phyloP scores from a whole-genome alignment of 106 monocot species.

The Phalaenopsis equestris region DNA sequence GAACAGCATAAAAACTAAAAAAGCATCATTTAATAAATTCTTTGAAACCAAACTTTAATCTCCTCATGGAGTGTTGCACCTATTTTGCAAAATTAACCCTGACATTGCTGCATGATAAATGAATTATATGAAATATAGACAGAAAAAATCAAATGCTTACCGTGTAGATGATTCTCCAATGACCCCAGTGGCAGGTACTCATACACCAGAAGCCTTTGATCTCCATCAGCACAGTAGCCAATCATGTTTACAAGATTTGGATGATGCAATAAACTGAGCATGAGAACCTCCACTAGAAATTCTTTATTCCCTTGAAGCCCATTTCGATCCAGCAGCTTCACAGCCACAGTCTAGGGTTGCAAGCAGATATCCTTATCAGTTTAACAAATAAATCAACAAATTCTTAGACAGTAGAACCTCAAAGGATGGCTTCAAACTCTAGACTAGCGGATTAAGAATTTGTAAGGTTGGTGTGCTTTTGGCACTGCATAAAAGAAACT shows the following conservation, averaged over 20 bases:
- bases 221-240: slow-evolving; percentile 35
- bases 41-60: slow-evolving; percentile 1
- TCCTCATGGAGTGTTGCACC: not conserved
- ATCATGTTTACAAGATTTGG: slow-evolving; percentile 34
- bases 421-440: not conserved
- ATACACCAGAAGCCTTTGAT: slow-evolving; percentile 33
- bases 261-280: slow-evolving; percentile 34
- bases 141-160: slow-evolving; percentile 10
- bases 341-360: slow-evolving; percentile 23
- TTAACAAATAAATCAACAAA: not conserved
- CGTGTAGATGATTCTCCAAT: slow-evolving; percentile 33
- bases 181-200: slow-evolving; percentile 31
- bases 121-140: not conserved
- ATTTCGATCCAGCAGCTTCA: slow-evolving; percentile 26
- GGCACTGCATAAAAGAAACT: not conserved
- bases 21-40: not conserved
- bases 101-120: not conserved
- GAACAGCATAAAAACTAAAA: not conserved
- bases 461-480: not conserved
- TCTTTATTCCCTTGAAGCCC: slow-evolving; percentile 34
- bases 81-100: not conserved
- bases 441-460: not conserved
- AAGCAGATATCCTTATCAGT: not conserved
- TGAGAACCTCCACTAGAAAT: slow-evolving; percentile 34
- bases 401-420: not conserved